phyloP scores from a whole-genome alignment of 371 early-diverging fungal species.

The Mortierella polycephala region DNA sequence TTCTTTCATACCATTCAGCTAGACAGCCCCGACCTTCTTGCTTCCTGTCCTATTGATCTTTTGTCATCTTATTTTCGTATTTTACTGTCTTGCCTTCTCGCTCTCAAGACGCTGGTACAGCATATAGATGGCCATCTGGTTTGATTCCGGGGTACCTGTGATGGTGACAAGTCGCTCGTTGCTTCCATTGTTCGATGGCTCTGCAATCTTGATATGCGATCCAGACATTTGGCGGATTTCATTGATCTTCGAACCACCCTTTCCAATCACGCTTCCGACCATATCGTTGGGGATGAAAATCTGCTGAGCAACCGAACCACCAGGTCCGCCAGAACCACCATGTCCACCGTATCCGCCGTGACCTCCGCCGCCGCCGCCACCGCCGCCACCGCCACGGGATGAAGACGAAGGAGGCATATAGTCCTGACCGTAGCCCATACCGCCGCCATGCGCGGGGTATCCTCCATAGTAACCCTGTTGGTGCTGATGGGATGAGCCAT shows the following conservation, averaged over 20 bases:
- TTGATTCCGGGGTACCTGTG: slow-evolving; percentile 82
- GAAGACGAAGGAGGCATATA: slow-evolving; percentile 41
- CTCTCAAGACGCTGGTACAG: slow-evolving; percentile 81
- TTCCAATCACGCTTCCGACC: slow-evolving; percentile 91
- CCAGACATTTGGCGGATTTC: slow-evolving; percentile 83
- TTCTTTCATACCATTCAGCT: not conserved
- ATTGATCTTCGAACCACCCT: slow-evolving; percentile 87
- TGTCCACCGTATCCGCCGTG: slow-evolving; percentile 28
- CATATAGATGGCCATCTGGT: slow-evolving; percentile 84
- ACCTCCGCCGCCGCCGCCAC: slow-evolving; percentile 23
- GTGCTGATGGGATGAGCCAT: slow-evolving; percentile 29
- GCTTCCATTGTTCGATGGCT: slow-evolving; percentile 64
- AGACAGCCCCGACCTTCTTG: not conserved
- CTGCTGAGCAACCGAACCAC: slow-evolving; percentile 73
- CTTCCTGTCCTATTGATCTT: not conserved
- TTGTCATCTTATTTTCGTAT: no score
- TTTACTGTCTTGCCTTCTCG: slow-evolving; percentile 70
- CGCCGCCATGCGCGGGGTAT: slow-evolving; percentile 45
- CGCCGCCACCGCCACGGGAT: slow-evolving; percentile 22
- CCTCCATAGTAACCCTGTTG: slow-evolving; percentile 50
- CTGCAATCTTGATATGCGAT: slow-evolving; percentile 82
- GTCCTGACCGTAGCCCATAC: slow-evolving; percentile 52
- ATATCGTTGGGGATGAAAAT: slow-evolving; percentile 87
- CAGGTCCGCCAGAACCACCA: slow-evolving; percentile 38
- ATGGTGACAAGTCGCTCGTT: slow-evolving; percentile 84